Conservation (phyloP, 2,329 filamentous ascomycete genomes). For the Hypoxylon sp. region DNA sequence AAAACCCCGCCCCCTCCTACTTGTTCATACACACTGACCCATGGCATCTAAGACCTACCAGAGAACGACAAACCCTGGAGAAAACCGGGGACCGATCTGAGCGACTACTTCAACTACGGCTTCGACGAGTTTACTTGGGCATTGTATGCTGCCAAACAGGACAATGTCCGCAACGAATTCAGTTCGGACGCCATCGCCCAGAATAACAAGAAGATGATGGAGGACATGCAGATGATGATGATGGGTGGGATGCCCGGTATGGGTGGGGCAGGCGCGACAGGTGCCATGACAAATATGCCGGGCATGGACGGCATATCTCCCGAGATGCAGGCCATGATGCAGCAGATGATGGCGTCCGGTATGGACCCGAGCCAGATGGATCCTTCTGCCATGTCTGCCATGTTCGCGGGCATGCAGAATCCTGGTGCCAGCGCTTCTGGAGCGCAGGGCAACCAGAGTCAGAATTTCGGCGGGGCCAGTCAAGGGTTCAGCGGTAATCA, state of each 20-base stretch:
- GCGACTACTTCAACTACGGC: slow-evolving; percentile 99
- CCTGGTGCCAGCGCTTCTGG: slow-evolving; percentile 58
- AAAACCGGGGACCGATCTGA: slow-evolving; percentile 92
- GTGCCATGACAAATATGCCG: slow-evolving; percentile 61
- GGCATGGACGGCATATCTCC: slow-evolving; percentile 75
- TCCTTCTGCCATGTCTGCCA: slow-evolving; percentile 69
- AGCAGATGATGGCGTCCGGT: slow-evolving; percentile 77
- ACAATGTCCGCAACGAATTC: slow-evolving; percentile 82
- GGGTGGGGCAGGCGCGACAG: slow-evolving; percentile 52
- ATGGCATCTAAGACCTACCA: slow-evolving; percentile 68
- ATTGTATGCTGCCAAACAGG: slow-evolving; percentile 91
- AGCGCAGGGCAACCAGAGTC: slow-evolving; percentile 65
- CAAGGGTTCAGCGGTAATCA: slow-evolving; percentile 67
- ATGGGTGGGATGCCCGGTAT: slow-evolving; percentile 68
- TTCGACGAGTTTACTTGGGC: slow-evolving; percentile 99
- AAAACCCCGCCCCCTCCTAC: neutral
- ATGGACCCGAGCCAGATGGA: slow-evolving; percentile 79
- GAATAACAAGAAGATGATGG: slow-evolving; percentile 84
- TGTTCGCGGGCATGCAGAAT: slow-evolving; percentile 73
- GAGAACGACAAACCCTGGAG: slow-evolving; percentile 96
- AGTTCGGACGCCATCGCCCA: slow-evolving; percentile 74
- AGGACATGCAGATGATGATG: slow-evolving; percentile 78
- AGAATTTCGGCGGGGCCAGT: slow-evolving; percentile 64
- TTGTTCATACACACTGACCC: slow-evolving; percentile 27
- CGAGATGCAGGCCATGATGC: slow-evolving; percentile 79